Conservation (phyloP, 495 filamentous ascomycete species). For the Geoglossum glabrum region DNA sequence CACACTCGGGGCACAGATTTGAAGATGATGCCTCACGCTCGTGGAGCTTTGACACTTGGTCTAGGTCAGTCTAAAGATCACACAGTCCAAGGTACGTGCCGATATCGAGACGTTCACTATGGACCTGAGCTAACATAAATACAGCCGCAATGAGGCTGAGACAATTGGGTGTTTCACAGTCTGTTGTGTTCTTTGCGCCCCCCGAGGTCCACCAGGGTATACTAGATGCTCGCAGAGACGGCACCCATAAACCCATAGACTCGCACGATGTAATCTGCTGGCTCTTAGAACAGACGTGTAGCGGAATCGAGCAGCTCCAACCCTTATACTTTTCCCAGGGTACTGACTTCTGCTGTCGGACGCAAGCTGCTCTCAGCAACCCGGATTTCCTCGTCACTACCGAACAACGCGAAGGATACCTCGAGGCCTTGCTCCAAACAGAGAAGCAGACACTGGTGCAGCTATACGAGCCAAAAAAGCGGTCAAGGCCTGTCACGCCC, state of each 20-base stretch:
- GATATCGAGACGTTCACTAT: not conserved
- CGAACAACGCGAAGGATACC: slow-evolving; percentile 17
- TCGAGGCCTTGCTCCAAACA: slow-evolving; percentile 19
- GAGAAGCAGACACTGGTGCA: slow-evolving; percentile 27
- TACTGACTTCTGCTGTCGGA: slow-evolving; percentile 28
- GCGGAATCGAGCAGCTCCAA: slow-evolving; percentile 30
- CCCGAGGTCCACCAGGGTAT: slow-evolving; percentile 26
- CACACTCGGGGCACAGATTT: slow-evolving; percentile 63
- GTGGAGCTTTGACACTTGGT: slow-evolving; percentile 51
- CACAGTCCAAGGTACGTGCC: slow-evolving; percentile 45
- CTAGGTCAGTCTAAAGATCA: slow-evolving; percentile 49
- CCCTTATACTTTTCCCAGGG: slow-evolving; percentile 37
- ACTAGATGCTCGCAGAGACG: slow-evolving; percentile 11
- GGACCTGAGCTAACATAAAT: not conserved
- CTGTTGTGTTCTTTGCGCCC: slow-evolving; percentile 14
- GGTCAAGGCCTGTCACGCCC: not conserved
- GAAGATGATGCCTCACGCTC: slow-evolving; percentile 34
- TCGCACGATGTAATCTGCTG: slow-evolving; percentile 35
- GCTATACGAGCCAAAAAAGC: slow-evolving; percentile 21
- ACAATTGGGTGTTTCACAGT: slow-evolving; percentile 20
- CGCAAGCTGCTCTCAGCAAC: slow-evolving; percentile 14
- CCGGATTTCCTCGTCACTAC: slow-evolving; percentile 15
- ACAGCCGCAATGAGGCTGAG: slow-evolving; percentile 15
- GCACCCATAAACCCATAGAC: slow-evolving; percentile 12
- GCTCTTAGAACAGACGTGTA: slow-evolving; percentile 42